Base-by-base conservation (phyloP, 73 alveolate species). In the Tetrahymena thermophila region DNA sequence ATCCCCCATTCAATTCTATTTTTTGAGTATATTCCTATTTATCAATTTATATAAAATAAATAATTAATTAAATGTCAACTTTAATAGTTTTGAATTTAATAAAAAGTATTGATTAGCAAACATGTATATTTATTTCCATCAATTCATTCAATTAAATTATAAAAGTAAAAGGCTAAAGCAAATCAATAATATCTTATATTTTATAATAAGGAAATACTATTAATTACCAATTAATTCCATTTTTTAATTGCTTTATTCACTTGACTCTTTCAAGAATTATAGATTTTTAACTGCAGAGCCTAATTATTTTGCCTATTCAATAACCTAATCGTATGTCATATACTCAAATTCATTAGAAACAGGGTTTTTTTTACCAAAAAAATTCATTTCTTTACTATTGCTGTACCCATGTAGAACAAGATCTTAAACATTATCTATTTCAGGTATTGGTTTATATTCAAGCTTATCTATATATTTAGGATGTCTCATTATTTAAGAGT, bases 1-100 rank as follows among this genome's bases (percentile, higher is more conserved):
- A 98, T 85, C 37, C 96, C 58, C 98, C 98, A 98, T 97, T 98
- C 98, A 17, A 85, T 56, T 96, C 98, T 94, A 97, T 97, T 98
- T 96, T 94, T 98, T n/a, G 98, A 89, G 93, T 96, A 97, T 44
- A 98, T 95, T 37, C 99, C 99, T 50, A 95, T 43, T n/a, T n/a
- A n/a, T n/a, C n/a, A n/a, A n/a, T n/a, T n/a, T n/a, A n/a, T n/a
- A n/a, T n/a, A n/a, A n/a, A n/a, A n/a, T 8, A 94, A 16, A 34
- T 94, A 37, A 21, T 85, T 38, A 57, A 40, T 57, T 19, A 56
- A 85, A 13, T 93, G 43, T 23, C 84, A 56, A 83, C 93, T 85
- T 38, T 17, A 35, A 35, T 84, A 31, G 13, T 40, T 40, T 40
- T 4, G 44, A 40, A 40, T 8, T 3, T 0, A 40, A 40, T 6